Evolutionary conservation across 305 asterid species (phyloP), one percentile per base, ranked within the genome.

Genomic region (Lippia alba): DNA sequence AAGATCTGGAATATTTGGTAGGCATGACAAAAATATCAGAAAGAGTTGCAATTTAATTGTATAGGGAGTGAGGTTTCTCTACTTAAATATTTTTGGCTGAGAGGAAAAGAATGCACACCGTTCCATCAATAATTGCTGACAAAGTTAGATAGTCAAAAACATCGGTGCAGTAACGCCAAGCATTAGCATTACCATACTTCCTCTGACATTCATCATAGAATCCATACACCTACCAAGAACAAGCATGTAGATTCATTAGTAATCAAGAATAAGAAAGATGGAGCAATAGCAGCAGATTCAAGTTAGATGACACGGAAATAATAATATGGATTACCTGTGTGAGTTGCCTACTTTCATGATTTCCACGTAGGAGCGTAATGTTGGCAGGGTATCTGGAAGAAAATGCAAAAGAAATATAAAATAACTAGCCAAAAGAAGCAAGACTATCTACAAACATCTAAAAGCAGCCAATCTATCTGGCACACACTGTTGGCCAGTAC

Each of bases 141-240:
- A 94, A 76, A 40, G 97, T 94, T 63, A 94, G 84, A 80, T 88
- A 94, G 86, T 94, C 98, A 80, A 94, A 94, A 59, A 94, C 99
- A 81, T 94, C 99, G 0, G 99, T 94, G 91, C 99, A 94, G 76
- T 94, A 92, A 41, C 98, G 87, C 99, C 99, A 94, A 51, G 98
- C 98, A 76, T 94, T 94, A 59, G 99, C 98, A 75, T 90, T 94
- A 65, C 98, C 99, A 64, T 92, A 90, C 82, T 94, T 94, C 74
- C 97, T 88, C 74, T 92, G 99, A 70, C 99, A 94, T 78, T 94
- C 99, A 78, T 94, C 99, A 73, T 94, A 94, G 78, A 94, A 94
- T 75, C 99, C 99, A 84, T 94, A 94, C 56, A 94, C 99, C 99
- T 94, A 67, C 14, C 79, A 62, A 67, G 66, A 68, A 70, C 60